These are phyloP conservation scores for Corymbia citriodora DNA, from an alignment of 441 rosid genomes.

Conservation along the genomic window DNA sequence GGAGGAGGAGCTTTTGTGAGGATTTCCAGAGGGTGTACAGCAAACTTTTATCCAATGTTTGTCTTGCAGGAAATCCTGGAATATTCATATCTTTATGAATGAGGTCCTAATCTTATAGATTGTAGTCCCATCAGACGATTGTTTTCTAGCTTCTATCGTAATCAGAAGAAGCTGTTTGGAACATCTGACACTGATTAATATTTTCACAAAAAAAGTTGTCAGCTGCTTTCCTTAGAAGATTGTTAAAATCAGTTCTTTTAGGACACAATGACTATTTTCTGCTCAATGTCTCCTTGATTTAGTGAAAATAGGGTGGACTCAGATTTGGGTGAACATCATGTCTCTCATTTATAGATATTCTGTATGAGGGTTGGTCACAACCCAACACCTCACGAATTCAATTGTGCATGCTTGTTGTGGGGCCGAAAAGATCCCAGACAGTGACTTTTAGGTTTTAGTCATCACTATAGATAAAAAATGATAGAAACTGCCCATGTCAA, in stretches of 20 bases:
- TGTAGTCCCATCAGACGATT: background rate
- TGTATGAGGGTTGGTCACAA: background rate
- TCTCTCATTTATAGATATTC: background rate
- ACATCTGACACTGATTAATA: background rate
- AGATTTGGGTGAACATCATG: background rate
- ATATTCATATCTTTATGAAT: background rate
- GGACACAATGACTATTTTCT: background rate
- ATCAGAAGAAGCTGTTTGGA: background rate
- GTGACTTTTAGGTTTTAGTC: background rate
- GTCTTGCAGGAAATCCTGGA: background rate
- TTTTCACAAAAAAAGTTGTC: background rate
- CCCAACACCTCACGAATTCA: background rate
- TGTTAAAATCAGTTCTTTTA: background rate
- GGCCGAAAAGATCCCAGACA: background rate
- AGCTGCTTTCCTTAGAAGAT: background rate
- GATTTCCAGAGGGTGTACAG: background rate
- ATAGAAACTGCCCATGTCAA: background rate
- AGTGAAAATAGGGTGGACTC: background rate
- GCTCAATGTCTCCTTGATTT: background rate
- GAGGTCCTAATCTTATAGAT: background rate
- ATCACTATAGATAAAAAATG: background rate
- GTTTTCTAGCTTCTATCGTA: background rate
- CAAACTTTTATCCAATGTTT: background rate
- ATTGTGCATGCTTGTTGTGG: background rate
- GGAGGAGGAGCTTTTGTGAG: background rate